Evolutionary conservation across 140 eudicot species (phyloP).

Genomic region (Eryngium alpinum): DNA sequence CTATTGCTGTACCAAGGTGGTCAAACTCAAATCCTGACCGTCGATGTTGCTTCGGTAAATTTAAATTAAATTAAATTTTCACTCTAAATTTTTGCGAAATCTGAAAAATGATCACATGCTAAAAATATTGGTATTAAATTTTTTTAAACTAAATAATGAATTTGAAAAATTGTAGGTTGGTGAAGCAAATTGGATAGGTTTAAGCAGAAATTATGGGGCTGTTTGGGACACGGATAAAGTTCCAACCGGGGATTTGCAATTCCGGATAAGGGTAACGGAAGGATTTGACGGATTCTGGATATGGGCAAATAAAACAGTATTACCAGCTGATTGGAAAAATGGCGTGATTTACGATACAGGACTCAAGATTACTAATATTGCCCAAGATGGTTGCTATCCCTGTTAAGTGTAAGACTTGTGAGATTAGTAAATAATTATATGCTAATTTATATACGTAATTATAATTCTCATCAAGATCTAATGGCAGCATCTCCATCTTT

Average conservation of each 20-base stretch:
- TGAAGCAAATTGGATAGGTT: constrained; percentile 49
- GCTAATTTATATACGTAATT: no score
- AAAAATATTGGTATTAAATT: no score
- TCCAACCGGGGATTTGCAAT: constrained; percentile 53
- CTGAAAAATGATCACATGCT: no score
- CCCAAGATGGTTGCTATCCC: constrained; percentile 57
- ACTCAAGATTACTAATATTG: constrained; percentile 59
- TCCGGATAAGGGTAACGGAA: constrained; percentile 61
- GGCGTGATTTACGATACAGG: constrained; percentile 61
- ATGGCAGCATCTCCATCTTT: no score
- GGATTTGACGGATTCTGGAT: constrained; percentile 56
- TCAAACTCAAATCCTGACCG: constrained; percentile 64
- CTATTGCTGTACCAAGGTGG: constrained; percentile 81
- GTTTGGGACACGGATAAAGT: constrained; percentile 64
- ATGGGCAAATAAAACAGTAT: constrained; percentile 43
- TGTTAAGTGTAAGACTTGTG: no score
- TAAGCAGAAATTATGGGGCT: constrained; percentile 66
- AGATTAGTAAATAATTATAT: constrained; percentile 16
- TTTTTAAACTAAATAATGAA: not conserved
- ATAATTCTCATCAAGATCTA: no score
- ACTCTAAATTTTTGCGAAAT: no score
- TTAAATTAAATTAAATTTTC: not conserved
- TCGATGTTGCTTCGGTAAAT: constrained; percentile 72
- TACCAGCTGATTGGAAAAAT: constrained; percentile 62
- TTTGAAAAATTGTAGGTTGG: constrained; percentile 39